Percentiles rank a stretch among this genome's conserved stretches.
phyloP scores from a whole-genome alignment of 83 land plant species.

The Thuja plicata region DNA sequence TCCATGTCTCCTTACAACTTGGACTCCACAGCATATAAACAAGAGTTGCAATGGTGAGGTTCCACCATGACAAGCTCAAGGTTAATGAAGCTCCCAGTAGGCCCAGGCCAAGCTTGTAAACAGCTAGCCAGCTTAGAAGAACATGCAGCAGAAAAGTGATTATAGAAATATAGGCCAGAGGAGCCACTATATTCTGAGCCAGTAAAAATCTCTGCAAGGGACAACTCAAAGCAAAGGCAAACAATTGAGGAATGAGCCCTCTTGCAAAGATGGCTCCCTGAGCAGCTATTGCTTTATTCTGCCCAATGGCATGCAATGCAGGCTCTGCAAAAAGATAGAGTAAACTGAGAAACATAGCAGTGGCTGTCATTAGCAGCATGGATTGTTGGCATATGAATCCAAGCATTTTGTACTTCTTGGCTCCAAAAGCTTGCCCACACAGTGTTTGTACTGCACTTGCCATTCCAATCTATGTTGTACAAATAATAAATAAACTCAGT shows the following conservation, averaged over 20 bases:
- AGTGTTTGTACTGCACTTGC: slow-evolving; percentile 6
- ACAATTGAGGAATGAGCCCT: slow-evolving; percentile 21
- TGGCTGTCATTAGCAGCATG: background rate
- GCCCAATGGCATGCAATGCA: slow-evolving; percentile 17
- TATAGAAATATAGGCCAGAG: slow-evolving; percentile 11
- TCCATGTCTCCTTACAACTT: slow-evolving; percentile 14
- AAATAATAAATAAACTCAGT: background rate
- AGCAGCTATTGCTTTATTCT: slow-evolving; percentile 11
- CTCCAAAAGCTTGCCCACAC: slow-evolving; percentile 4
- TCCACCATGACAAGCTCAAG: slow-evolving; percentile 20
- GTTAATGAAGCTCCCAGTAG: slow-evolving; percentile 18
- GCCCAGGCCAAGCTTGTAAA: slow-evolving; percentile 14
- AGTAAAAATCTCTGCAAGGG: slow-evolving; percentile 21
- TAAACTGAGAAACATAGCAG: background rate
- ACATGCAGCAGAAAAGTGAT: slow-evolving; percentile 17
- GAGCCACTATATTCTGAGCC: slow-evolving; percentile 23
- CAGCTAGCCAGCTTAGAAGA: slow-evolving; percentile 5
- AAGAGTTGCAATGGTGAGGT: slow-evolving; percentile 8
- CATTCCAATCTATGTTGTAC: background rate
- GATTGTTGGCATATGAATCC: slow-evolving; percentile 24
- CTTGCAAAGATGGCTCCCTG: slow-evolving; percentile 15
- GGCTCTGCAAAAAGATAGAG: background rate
- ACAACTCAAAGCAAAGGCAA: slow-evolving; percentile 13
- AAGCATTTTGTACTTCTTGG: slow-evolving; percentile 17
- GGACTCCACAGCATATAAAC: slow-evolving; percentile 1